Evolutionary conservation across 768 basidiomycete species (phyloP).

Genomic region (Suillus variegatus): DNA sequence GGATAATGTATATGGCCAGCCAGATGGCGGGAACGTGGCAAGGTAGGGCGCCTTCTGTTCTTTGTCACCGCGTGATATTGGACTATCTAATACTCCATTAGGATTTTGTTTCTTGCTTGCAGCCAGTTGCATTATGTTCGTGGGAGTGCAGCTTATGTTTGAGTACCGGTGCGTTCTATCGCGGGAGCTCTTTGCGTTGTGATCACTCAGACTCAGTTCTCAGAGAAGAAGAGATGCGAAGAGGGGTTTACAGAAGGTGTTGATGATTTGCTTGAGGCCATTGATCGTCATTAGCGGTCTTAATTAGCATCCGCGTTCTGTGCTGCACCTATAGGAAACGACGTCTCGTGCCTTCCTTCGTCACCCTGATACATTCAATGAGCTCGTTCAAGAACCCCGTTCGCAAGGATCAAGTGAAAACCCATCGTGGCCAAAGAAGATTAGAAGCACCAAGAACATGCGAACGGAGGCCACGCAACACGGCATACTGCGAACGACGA

Average conservation of each 20-base stretch:
- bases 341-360: neutral
- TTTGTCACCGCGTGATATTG: slow-evolving; percentile 8
- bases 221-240: slow-evolving; percentile 75
- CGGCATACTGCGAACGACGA: neutral
- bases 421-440: neutral
- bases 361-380: neutral
- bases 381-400: neutral
- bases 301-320: neutral
- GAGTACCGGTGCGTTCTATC: slow-evolving; percentile 75
- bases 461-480: neutral
- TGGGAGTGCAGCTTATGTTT: slow-evolving; percentile 91
- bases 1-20: slow-evolving; percentile 62
- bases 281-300: neutral
- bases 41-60: slow-evolving; percentile 43
- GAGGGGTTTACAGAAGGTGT: slow-evolving; percentile 57
- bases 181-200: neutral
- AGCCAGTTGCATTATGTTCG: slow-evolving; percentile 68
- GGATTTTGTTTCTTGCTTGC: slow-evolving; percentile 66
- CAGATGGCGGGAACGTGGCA: slow-evolving; percentile 64
- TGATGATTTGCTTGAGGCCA: slow-evolving; percentile 19
- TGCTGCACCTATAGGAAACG: neutral
- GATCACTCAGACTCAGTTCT: slow-evolving; percentile 12
- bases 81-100: slow-evolving; percentile 25
- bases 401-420: neutral
- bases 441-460: neutral